Evolutionary conservation across 208 protist species (phyloP), one percentile per base, ranked within the genome.

Genomic region (Acanthamoeba lenticulata): DNA sequence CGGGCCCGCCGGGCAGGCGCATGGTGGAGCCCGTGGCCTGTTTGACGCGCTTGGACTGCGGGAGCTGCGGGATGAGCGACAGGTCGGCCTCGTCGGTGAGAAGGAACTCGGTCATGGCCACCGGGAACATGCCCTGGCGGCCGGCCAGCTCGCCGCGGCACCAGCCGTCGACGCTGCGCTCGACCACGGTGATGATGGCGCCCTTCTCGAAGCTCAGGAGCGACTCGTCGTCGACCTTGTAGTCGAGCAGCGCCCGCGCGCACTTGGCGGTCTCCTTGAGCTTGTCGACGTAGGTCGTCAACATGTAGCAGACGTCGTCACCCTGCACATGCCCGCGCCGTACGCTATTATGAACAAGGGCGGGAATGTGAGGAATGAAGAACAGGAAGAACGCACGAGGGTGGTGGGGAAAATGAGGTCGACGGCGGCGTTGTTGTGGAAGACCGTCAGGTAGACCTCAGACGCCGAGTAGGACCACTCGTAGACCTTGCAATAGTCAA

Each of bases 131-230:
- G 44, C 83, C 83, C 52, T 90, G 32, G 32, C 38, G n/a, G 32
- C 83, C 83, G 24, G 57, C n/a, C 17, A 9, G 0, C 29, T 90
- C 83, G 21, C 83, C 83, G 4, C 57, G 52, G 60, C 60, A 90
- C 83, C 83, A 90, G 3, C 83, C 83, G 40, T 90, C 83, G 13
- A 40, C 45, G 27, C 40, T 32, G 0, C 27, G 11, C 49, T 90
- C 83, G 11, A 42, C 0, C 2, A 90, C 38, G 40, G 29, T 90
- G 83, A 90, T 67, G 44, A 90, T 90, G 52, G 15, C 42, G 34
- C 40, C 83, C 40, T 90, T 90, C 36, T 90, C 83, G 52, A 90
- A 90, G 44, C 83, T 90, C 47, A 90, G 24, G 5, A 90, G 83
- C 49, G 29, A 36, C 40, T 90, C 83, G 40, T 90, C 83, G 36